Conservation (phyloP, 202 grass and related monocot species). For the Zoysia matrella region DNA sequence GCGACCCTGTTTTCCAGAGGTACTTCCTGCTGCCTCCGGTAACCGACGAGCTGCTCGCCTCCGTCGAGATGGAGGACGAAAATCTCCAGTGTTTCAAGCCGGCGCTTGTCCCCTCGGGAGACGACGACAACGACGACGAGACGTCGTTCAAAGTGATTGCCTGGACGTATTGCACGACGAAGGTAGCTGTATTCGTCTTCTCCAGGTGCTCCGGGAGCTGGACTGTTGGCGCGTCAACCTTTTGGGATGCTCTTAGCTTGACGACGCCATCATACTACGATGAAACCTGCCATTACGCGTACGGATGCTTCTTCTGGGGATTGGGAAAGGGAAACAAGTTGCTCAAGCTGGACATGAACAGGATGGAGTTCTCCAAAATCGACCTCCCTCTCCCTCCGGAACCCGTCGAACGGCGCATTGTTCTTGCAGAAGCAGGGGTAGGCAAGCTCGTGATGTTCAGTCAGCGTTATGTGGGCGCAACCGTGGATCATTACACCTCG, state of each 20-base stretch:
- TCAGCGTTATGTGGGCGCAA: neutral
- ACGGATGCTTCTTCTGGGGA: constrained; percentile 5
- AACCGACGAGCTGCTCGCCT: neutral
- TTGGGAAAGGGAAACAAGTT: neutral
- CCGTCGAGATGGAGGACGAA: neutral
- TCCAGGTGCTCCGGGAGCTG: neutral
- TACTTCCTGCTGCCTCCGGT: constrained; percentile 2
- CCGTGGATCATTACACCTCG: neutral
- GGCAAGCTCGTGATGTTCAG: neutral
- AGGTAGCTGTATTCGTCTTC: neutral
- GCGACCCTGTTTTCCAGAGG: neutral
- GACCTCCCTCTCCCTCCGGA: neutral
- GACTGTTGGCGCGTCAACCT: neutral
- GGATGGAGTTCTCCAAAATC: neutral
- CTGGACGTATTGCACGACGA: neutral
- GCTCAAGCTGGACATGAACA: neutral
- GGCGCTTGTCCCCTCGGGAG: neutral
- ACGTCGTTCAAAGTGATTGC: neutral
- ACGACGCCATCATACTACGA: neutral
- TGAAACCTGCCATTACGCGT: neutral
- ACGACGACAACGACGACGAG: neutral
- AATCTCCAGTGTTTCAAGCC: too few species aligned
- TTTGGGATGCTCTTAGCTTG: neutral
- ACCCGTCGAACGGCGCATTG: neutral
- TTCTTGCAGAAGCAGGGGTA: constrained; percentile 8